Conservation (phyloP, 176 grass and related monocot genomes). For the Leersia perrieri region DNA sequence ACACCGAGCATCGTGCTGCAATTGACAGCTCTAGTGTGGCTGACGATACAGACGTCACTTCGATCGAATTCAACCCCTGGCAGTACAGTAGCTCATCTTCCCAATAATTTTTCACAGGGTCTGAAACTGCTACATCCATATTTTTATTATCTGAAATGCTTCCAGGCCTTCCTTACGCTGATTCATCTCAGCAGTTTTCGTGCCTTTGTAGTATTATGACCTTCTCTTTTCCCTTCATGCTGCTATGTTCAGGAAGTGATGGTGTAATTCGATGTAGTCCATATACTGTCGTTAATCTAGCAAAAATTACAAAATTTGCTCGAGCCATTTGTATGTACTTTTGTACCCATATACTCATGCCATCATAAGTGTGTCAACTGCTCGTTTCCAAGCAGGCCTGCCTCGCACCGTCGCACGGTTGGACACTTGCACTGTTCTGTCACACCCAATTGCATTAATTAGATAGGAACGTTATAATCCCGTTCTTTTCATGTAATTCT, state of each 20-base stretch:
- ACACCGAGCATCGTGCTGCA: slow-evolving; percentile 56
- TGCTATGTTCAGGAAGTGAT: slow-evolving; percentile 29
- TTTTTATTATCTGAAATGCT: slow-evolving; percentile 27
- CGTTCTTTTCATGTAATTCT: neutral
- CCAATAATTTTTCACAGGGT: slow-evolving; percentile 36
- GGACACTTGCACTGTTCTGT: neutral
- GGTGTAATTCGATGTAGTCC: slow-evolving; percentile 51
- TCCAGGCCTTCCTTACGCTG: slow-evolving; percentile 29
- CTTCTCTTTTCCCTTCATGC: neutral
- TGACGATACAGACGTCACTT: slow-evolving; percentile 38
- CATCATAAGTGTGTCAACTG: neutral
- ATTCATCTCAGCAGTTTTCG: slow-evolving; percentile 36
- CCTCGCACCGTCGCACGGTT: neutral
- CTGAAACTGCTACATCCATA: slow-evolving; percentile 5
- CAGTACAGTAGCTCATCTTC: slow-evolving; percentile 56
- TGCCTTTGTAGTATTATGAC: slow-evolving; percentile 47
- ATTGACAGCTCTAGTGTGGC: slow-evolving; percentile 44
- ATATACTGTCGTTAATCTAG: slow-evolving; percentile 35
- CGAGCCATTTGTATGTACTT: neutral
- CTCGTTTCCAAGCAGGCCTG: neutral
- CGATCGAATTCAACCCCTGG: slow-evolving; percentile 85
- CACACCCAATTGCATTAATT: neutral
- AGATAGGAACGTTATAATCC: neutral
- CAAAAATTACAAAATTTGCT: slow-evolving; percentile 9
- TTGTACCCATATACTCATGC: too few relatives aligned